Percentiles rank a stretch among this genome's conserved stretches.
These are phyloP conservation scores for Daldinia caldariorum DNA, from an alignment of 495 filamentous ascomycete species.

Conservation along the genomic window DNA sequence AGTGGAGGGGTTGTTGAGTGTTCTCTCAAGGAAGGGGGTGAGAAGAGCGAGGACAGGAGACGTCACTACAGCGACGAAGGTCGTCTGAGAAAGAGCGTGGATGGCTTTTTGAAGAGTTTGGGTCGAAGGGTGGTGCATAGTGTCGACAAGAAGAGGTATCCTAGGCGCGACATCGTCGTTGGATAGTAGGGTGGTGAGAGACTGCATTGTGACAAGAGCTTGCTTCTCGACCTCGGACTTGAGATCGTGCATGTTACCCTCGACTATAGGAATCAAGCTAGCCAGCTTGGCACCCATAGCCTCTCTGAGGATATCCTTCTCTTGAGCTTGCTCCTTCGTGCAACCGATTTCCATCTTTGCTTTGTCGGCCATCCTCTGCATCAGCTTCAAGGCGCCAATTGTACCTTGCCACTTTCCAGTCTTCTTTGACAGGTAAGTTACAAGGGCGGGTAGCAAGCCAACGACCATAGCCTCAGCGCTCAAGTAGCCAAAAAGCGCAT, in stretches of 20 bases:
- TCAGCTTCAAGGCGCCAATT: slow-evolving; percentile 80
- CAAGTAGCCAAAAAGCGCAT: slow-evolving; percentile 82
- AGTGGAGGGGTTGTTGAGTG: slow-evolving; percentile 88
- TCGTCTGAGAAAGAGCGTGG: slow-evolving; percentile 96
- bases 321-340: slow-evolving; percentile 78
- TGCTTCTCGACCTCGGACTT: slow-evolving; percentile 91
- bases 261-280: slow-evolving; percentile 88
- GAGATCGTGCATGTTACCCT: slow-evolving; percentile 94
- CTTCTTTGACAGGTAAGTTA: slow-evolving; percentile 77
- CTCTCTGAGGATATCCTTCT: slow-evolving; percentile 88
- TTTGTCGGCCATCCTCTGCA: slow-evolving; percentile 93
- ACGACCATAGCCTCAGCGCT: slow-evolving; percentile 82
- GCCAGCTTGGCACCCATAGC: slow-evolving; percentile 93
- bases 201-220: slow-evolving; percentile 88
- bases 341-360: slow-evolving; percentile 83
- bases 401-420: slow-evolving; percentile 96
- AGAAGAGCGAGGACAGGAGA: slow-evolving; percentile 98
- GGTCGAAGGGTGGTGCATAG: slow-evolving; percentile 93
- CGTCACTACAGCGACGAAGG: slow-evolving; percentile 95
- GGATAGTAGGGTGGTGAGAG: slow-evolving; percentile 86
- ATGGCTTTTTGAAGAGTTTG: slow-evolving; percentile 93
- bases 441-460: slow-evolving; percentile 78
- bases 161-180: slow-evolving; percentile 97
- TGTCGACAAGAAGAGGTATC: slow-evolving; percentile 91
- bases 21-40: slow-evolving; percentile 92